Conservation (phyloP, 805 yeast genomes). For the Lipomyces mesembrius region DNA sequence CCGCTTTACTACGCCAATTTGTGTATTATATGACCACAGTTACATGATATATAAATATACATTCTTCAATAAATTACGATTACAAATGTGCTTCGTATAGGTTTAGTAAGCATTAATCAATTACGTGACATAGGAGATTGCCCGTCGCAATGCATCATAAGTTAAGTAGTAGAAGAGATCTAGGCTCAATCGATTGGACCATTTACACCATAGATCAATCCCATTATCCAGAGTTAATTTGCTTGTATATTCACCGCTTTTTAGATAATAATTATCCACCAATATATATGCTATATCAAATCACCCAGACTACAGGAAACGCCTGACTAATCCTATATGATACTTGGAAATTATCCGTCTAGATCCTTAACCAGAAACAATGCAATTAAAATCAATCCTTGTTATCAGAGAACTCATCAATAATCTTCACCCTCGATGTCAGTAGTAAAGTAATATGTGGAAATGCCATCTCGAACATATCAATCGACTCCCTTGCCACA, state of each 20-base stretch:
- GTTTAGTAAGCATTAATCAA: neutral
- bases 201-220: too few species aligned
- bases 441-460: conserved; percentile 1
- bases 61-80: neutral
- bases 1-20: neutral
- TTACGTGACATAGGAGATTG: too few species aligned
- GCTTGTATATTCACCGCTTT: neutral
- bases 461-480: neutral
- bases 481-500: neutral
- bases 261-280: neutral
- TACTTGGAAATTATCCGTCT: too few species aligned
- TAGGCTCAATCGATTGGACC: neutral
- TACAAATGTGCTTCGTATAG: neutral
- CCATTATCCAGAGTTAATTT: neutral
- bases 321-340: neutral
- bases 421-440: conserved; percentile 1
- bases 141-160: too few species aligned
- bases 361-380: neutral
- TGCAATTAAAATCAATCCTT: neutral
- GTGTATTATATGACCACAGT: neutral
- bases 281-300: neutral
- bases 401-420: neutral
- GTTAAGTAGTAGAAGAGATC: neutral
- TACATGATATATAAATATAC: too few species aligned
- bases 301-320: neutral